Evolutionary conservation across 352 stramenopile genomes (phyloP).

Genomic region (Phytophthora cajani): DNA sequence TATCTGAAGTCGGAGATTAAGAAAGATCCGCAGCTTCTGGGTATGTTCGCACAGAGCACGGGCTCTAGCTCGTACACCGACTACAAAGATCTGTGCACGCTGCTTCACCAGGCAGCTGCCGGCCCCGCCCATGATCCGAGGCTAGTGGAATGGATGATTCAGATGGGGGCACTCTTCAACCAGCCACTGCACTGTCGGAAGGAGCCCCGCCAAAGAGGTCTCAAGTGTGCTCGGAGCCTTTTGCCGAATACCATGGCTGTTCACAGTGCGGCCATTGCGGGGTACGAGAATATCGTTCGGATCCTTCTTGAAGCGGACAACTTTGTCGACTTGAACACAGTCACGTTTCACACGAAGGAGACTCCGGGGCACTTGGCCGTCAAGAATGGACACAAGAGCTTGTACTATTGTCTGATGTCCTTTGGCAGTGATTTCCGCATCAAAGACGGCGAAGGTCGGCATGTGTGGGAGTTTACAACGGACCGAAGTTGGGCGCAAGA

Average conservation of each 20-base stretch:
- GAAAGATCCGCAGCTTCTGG: constrained; percentile 17
- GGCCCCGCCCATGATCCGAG: constrained; percentile 26
- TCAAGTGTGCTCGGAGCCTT: not conserved
- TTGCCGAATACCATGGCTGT: constrained; percentile 24
- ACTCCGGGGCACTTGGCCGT: constrained; percentile 29
- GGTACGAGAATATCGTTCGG: constrained; percentile 20
- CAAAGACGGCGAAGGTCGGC: constrained; percentile 7
- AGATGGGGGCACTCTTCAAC: constrained; percentile 25
- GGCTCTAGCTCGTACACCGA: not conserved
- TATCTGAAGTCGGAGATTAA: constrained; percentile 14
- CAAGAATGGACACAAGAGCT: constrained; percentile 14
- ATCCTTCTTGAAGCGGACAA: constrained; percentile 34
- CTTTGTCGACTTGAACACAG: constrained; percentile 26
- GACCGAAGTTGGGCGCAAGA: constrained; percentile 8
- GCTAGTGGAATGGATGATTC: constrained; percentile 46
- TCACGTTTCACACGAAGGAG: constrained; percentile 28
- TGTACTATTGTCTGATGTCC: constrained; percentile 9
- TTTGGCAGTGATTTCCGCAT: constrained; percentile 14
- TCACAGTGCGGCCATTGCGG: constrained; percentile 24
- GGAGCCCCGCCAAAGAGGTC: constrained; percentile 9
- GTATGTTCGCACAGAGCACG: constrained; percentile 1
- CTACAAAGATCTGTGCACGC: constrained; percentile 10
- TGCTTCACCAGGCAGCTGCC: constrained; percentile 37
- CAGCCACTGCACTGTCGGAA: constrained; percentile 20
- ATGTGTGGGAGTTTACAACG: constrained; percentile 20